phyloP scores from a whole-genome alignment of 345 rosid genomes.

The Lagerstroemia speciosa region DNA sequence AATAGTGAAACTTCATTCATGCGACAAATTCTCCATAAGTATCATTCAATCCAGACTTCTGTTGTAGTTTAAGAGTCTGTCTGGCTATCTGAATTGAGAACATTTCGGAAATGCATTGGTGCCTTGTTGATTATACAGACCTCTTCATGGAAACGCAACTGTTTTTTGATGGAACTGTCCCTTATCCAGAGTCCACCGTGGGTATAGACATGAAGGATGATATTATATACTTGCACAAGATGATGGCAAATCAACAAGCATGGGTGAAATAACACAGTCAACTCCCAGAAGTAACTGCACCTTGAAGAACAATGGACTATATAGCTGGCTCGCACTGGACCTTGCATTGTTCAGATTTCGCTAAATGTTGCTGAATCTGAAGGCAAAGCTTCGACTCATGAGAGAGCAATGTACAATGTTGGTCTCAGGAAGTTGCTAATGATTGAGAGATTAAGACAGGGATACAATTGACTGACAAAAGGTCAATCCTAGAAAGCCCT shows the following conservation, averaged over 20 bases:
- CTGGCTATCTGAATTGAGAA: neutral
- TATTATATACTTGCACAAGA: neutral
- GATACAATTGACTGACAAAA: too few species aligned
- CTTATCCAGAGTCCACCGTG: neutral
- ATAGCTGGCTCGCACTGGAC: neutral
- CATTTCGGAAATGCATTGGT: too few species aligned
- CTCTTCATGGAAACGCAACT: neutral
- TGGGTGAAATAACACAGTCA: neutral
- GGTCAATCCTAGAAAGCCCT: too few species aligned
- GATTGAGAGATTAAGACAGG: constrained; percentile 18
- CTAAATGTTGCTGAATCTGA: constrained; percentile 45
- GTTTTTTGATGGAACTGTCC: neutral
- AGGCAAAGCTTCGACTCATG: constrained; percentile 48
- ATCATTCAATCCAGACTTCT: neutral
- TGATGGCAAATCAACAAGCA: neutral
- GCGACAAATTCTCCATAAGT: neutral
- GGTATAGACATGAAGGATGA: neutral
- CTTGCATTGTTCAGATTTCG: constrained; percentile 11
- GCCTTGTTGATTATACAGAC: neutral
- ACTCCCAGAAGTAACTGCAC: neutral
- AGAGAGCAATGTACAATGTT: constrained; percentile 35
- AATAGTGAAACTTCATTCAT: constrained; percentile 7
- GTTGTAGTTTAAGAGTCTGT: neutral
- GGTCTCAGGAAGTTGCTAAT: constrained; percentile 22
- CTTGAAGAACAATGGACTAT: too few species aligned